Conservation (phyloP, 257 asterid species). For the Gardenia jasminoides region DNA sequence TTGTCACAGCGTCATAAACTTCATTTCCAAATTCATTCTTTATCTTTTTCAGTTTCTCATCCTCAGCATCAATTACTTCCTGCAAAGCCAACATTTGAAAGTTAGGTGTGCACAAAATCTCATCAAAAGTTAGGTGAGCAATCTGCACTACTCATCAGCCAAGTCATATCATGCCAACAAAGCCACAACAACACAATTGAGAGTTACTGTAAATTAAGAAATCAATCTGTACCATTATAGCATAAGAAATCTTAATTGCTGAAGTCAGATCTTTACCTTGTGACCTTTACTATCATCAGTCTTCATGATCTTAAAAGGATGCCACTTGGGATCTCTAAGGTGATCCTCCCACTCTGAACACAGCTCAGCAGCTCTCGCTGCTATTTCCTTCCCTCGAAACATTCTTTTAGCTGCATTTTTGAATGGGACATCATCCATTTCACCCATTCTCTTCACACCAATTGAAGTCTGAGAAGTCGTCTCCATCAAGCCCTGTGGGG, state of each 20-base stretch:
- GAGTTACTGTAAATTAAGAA: not conserved
- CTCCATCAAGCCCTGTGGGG: conserved; percentile 18
- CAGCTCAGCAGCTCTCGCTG: conserved; percentile 15
- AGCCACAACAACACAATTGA: not conserved
- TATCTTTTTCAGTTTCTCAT: conserved; percentile 22
- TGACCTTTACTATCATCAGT: not conserved
- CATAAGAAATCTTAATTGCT: not conserved
- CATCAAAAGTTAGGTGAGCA: not conserved
- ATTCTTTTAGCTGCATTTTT: conserved; percentile 7
- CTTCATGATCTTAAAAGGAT: conserved; percentile 17
- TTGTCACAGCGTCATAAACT: conserved; percentile 21
- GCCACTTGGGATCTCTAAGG: conserved; percentile 27
- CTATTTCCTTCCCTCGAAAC: conserved; percentile 6
- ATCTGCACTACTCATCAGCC: too few species aligned
- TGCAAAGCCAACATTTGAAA: not conserved
- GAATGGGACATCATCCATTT: conserved; percentile 22
- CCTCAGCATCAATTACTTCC: conserved; percentile 29
- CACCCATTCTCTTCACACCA: conserved; percentile 36
- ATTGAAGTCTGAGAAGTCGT: not conserved
- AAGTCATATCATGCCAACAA: not conserved
- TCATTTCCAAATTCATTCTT: conserved; percentile 22
- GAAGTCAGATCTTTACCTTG: not conserved
- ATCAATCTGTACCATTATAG: not conserved
- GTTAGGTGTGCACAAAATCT: not conserved
- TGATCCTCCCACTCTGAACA: conserved; percentile 26